Base-by-base conservation (phyloP, 768 basidiomycete species). In the Panaeolus papilionaceus region DNA sequence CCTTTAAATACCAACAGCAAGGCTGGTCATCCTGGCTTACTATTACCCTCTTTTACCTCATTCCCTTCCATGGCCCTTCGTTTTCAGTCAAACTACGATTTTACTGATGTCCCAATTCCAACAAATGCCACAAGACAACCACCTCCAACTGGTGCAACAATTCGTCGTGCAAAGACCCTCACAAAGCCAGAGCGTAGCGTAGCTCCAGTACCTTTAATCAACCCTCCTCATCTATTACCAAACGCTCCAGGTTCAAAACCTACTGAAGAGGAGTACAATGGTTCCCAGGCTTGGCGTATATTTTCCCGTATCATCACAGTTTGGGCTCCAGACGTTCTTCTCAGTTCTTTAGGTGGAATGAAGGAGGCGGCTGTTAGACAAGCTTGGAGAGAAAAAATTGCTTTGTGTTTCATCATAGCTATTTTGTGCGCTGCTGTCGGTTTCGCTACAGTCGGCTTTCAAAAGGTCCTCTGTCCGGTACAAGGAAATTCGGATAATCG, bases 311-410 rank as follows among this genome's bases (percentile, higher is more conserved):
- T 93, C 51, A 84, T 92, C 77, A 95, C 96, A 6, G 96, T 92
- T 76, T 98, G 95, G 95, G 96, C 94, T 1, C 96, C 96, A 28
- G 84, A 87, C 58, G 85, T 92, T 73, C 78, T 95, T 26, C 86
- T 98, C 66, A 79, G 86, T 26, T 87, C 89, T 2, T 45, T 95
- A 11, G 93, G 92, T 66, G 93, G 95, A 54, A 84, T 98, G 76
- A 91, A 87, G 75, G 95, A 96, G 78, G 86, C 86, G 72, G 83
- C 87, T 42, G 84, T 87, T 64, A 83, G 89, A 69, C 94, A 98
- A 77, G 98, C 98, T 1, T 99, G 98, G 98, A 88, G 96, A 75
- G 98, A 99, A 80, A 99, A 99, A 84, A 90, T 97, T 67, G 89
- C 95, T 6, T 83, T 99, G 3, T 98, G 96, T 79, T 89, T 93